Base-by-base conservation (phyloP, 495 filamentous ascomycete genomes). In the Aspergillus homomorphus region DNA sequence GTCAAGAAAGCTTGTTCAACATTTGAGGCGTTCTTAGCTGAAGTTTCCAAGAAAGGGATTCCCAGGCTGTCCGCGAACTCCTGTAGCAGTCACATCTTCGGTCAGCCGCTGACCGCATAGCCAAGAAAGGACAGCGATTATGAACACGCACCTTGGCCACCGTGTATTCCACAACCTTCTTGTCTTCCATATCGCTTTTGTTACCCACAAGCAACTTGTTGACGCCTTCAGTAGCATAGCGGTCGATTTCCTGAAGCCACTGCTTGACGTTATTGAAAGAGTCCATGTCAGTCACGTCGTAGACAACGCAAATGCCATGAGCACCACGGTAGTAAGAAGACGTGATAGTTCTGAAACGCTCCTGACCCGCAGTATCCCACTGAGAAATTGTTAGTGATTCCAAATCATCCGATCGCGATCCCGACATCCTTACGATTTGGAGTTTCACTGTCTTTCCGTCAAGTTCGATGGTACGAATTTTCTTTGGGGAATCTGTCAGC, bases 221-320 rank as follows among this genome's bases (percentile, higher is more conserved):
- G 66, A 98, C 94, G 66, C 95, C 95, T 76, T 98, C 94, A 54
- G 94, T 98, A 60, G 94, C 94, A 67, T 98, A 98, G 67, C 95
- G 86, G 77, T 98, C 95, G 63, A 98, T 98, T 79, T 98, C 95
- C 73, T 98, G 95, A 58, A 98, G 88, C 94, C 94, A 98, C 82
- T 98, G 95, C 89, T 98, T 97, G 66, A 98, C 95, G 79, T 98
- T 98, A 85, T 98, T 98, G 90, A 98, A 98, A 45, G 90, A 95
- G 77, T 98, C 95, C 95, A 97, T 98, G 73, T 98, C 95, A 45
- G 94, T 98, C 70, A 98, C 95, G 85, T 98, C 94, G 82, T 97
- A 98, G 70, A 98, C 94, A 54, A 98, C 94, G 77, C 94, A 98
- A 79, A 98, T 98, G 66, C 94, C 94, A 74, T 98, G 95, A 65